Base-by-base conservation (phyloP, 2,329 filamentous ascomycete genomes). In the Claviceps humidiphila region DNA sequence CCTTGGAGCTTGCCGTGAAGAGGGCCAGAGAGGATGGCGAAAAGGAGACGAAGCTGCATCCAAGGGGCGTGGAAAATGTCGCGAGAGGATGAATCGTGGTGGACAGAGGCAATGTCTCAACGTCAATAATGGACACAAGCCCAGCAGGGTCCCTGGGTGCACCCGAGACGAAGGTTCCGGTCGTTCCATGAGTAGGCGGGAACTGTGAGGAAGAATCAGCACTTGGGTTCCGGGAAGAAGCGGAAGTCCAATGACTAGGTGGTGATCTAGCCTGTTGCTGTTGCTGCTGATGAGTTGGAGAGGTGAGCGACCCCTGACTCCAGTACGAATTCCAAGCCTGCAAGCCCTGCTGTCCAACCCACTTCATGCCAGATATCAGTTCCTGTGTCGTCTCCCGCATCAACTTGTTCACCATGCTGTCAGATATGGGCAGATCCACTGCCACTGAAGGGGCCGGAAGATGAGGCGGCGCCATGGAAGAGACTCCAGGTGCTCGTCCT, bases 251-350 rank as follows among this genome's bases (percentile, higher is more conserved):
- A 24, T 72, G 71, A 57, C 73, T 71, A 20, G 74, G 64, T 61
- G 56, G 69, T 59, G 77, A 75, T 56, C 73, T 68, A 22, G 68
- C 63, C 53, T 65, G 44, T 13, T 46, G 44, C 43, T 45, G 43
- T 6, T 45, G 43, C 43, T 45, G 43, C 14, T 45, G 66, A 67
- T 69, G 66, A 57, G 39, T 41, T 53, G 66, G 65, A 26, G 71
- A 63, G 52, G 60, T 66, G 47, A 71, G 58, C 53, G 72, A 64
- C 30, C 30, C 30, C 63, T 78, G 74, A 61, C 85, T 88, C 80
- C 86, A 89, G 68, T 93, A 91, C 60, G 77, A 84, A 61, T 88
- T 89, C 78, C 86, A 88, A 9, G 84, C 83, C 63, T 88, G 83
- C 61, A 82, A 74, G 22, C 87, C 81, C 63, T 89, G 85, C 61